Evolutionary conservation across 225 moss, liverwort and hornwort species (phyloP).

Genomic region (Neckera pumila): DNA sequence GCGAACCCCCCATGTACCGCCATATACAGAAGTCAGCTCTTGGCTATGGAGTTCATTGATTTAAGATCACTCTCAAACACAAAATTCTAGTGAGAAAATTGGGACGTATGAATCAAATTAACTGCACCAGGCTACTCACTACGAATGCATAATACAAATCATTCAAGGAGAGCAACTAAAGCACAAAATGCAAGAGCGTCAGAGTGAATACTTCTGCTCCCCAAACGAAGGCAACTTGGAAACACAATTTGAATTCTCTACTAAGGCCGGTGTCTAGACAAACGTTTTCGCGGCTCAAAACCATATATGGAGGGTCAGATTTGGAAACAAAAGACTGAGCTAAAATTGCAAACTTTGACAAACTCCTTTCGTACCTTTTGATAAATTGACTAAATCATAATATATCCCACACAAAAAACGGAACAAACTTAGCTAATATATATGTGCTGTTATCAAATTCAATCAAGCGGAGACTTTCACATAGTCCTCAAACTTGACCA

Average conservation of each 20-base stretch:
- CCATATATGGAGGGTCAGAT: neutral
- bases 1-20: no score
- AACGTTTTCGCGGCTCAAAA: neutral
- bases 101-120: neutral
- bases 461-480: conserved; percentile 22
- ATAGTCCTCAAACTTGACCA: conserved; percentile 53
- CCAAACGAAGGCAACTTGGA: no score
- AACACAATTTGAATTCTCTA: neutral
- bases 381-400: neutral
- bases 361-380: neutral
- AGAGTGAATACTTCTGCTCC: neutral
- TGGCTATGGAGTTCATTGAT: neutral
- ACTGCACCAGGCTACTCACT: neutral
- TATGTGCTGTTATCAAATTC: no score
- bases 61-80: neutral
- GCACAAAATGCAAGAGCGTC: neutral
- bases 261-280: no score
- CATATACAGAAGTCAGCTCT: neutral
- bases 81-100: neutral
- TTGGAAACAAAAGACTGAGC: neutral
- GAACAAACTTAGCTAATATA: neutral
- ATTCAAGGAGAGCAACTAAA: neutral
- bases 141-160: neutral
- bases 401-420: neutral
- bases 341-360: neutral